Evolutionary conservation across 73 alveolate genomes (phyloP).

Genomic region (Paramecium biaurelia): DNA sequence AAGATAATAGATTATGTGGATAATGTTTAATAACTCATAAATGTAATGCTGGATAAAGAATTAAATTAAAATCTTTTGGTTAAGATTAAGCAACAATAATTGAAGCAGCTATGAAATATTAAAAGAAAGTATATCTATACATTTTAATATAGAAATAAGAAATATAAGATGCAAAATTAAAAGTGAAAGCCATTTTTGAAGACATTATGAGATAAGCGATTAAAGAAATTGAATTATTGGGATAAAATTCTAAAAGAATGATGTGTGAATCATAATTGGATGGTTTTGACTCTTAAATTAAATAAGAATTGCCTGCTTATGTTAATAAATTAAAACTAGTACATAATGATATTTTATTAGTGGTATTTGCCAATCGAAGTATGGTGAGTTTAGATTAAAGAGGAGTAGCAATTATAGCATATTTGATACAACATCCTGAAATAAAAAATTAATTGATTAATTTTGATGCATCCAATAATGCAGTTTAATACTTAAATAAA

Average conservation of each 20-base stretch:
- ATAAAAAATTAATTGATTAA: background rate
- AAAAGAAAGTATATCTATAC: too few species aligned
- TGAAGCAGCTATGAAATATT: background rate
- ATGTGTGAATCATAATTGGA: background rate
- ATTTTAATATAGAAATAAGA: conserved; percentile 1
- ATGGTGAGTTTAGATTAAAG: conserved; percentile 18
- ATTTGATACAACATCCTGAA: background rate
- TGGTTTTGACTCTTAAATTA: background rate
- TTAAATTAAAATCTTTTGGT: background rate
- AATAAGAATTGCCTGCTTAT: background rate
- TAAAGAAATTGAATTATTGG: background rate
- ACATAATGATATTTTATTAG: background rate
- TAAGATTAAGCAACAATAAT: background rate
- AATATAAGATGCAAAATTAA: background rate
- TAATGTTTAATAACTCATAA: background rate
- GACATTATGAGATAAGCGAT: background rate
- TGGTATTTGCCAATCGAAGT: conserved; percentile 9
- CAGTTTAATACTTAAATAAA: background rate
- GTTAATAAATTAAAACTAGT: background rate
- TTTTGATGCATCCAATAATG: background rate
- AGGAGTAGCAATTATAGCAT: background rate
- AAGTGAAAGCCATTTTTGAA: background rate
- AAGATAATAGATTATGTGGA: conserved; percentile 10
- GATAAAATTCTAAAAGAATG: background rate
- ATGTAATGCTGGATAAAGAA: background rate